phyloP scores from a whole-genome alignment of 2,329 filamentous ascomycete genomes.

The Aspergillus neotritici region DNA sequence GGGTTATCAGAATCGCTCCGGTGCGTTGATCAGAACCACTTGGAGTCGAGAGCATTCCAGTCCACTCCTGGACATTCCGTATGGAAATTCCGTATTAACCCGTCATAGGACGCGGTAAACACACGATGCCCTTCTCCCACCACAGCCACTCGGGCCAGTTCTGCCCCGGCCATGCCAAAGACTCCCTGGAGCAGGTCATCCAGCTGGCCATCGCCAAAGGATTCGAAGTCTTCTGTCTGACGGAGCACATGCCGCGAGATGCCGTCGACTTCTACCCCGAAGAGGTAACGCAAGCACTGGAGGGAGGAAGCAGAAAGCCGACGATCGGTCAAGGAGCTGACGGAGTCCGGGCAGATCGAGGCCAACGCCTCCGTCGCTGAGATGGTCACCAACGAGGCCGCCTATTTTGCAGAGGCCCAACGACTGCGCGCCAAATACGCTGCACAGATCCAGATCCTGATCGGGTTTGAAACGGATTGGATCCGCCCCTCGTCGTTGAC shows the following conservation, averaged over 20 bases:
- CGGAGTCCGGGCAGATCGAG: conserved; percentile 23
- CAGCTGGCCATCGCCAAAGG: conserved; percentile 69
- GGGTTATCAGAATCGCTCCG: too few species aligned
- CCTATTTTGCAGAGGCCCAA: conserved; percentile 69
- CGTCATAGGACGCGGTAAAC: neutral
- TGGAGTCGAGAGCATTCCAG: neutral
- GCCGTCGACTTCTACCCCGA: conserved; percentile 83
- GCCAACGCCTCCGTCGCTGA: conserved; percentile 26
- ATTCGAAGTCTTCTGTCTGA: conserved; percentile 79
- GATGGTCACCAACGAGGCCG: conserved; percentile 46
- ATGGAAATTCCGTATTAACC: neutral
- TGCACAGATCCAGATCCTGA: conserved; percentile 66
- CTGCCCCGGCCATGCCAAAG: conserved; percentile 81
- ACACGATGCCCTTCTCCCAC: conserved; percentile 86
- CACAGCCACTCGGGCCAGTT: conserved; percentile 98
- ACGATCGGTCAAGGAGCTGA: neutral
- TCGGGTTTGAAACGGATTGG: conserved; percentile 93
- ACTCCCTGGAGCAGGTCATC: conserved; percentile 78
- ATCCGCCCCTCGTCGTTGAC: conserved; percentile 64
- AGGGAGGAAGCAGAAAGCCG: too few species aligned
- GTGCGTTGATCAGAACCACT: too few species aligned
- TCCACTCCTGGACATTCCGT: neutral
- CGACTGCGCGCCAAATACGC: conserved; percentile 67
- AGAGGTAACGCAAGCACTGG: conserved; percentile 52
- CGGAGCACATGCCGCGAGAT: conserved; percentile 89